Conservation (phyloP, 805 yeast species). For the Saccharomycodes ludwigii region DNA sequence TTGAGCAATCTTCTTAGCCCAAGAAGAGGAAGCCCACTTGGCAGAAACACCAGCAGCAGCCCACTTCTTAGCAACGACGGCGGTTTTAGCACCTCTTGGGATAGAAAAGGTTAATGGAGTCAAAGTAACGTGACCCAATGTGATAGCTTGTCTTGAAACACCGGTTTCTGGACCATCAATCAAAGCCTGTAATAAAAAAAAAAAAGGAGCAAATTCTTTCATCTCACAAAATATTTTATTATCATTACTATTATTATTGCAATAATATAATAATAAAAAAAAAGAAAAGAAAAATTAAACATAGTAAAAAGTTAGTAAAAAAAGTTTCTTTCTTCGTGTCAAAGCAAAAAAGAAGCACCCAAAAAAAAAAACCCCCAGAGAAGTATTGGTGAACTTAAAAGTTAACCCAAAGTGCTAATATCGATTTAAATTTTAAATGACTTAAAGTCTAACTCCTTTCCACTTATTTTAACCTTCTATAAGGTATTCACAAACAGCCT, state of each 20-base stretch:
- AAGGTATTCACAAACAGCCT: too few relatives aligned
- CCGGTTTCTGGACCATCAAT: conserved; percentile 89
- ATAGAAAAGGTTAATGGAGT: conserved; percentile 84
- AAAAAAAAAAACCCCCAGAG: background rate
- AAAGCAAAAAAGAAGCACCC: too few relatives aligned
- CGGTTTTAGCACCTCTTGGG: conserved; percentile 92
- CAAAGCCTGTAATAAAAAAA: conserved; percentile 45
- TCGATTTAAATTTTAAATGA: too few relatives aligned
- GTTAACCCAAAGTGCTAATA: too few relatives aligned
- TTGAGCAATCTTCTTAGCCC: conserved; percentile 98
- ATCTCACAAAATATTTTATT: too few relatives aligned
- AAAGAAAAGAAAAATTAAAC: background rate
- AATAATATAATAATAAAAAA: background rate
- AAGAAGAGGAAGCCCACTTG: conserved; percentile 86
- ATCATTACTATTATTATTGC: background rate
- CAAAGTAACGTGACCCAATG: conserved; percentile 79
- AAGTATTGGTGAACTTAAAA: too few relatives aligned
- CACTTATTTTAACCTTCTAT: too few relatives aligned
- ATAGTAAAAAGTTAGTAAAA: conserved; percentile 3
- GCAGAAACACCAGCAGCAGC: conserved; percentile 74
- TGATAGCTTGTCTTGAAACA: conserved; percentile 85
- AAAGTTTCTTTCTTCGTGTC: background rate
- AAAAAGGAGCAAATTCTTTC: too few relatives aligned
- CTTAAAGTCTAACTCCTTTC: too few relatives aligned
- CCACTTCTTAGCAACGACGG: conserved; percentile 85